phyloP scores from a whole-genome alignment of 495 filamentous ascomycete genomes.

The Alectoria sarmentosa region DNA sequence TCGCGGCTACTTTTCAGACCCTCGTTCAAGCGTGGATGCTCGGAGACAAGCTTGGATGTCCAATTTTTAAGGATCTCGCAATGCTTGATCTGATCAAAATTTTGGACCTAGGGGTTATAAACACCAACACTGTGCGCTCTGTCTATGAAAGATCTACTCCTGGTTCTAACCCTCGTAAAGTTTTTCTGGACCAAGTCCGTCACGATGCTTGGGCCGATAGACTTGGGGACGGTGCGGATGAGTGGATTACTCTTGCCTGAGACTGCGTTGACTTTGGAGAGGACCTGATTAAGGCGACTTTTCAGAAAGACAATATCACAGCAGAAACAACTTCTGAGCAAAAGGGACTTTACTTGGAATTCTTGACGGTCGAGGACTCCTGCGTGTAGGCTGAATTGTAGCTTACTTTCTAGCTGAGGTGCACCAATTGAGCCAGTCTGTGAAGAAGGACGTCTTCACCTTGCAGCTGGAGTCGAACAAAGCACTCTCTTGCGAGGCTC shows the following conservation, averaged over 20 bases:
- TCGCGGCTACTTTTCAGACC: not conserved
- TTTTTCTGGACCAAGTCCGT: no score
- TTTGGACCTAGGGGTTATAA: no score
- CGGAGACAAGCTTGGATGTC: conserved; percentile 9
- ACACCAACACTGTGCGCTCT: no score
- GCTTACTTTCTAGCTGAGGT: conserved; percentile 33
- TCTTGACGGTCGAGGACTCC: not conserved
- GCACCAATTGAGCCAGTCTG: conserved; percentile 64
- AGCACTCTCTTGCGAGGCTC: conserved; percentile 46
- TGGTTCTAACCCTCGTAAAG: no score
- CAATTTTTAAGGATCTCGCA: conserved; percentile 7
- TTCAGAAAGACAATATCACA: no score
- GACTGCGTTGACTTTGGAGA: no score
- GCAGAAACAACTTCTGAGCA: not conserved
- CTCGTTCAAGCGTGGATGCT: not conserved
- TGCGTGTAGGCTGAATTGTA: no score
- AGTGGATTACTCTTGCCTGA: no score
- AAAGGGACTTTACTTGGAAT: not conserved
- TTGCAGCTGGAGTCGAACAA: conserved; percentile 48
- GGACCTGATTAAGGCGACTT: no score
- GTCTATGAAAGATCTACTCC: no score
- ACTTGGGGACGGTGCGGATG: no score
- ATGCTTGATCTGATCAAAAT: not conserved
- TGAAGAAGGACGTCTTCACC: conserved; percentile 56
- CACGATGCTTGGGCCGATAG: no score